Base-by-base conservation (phyloP, 495 filamentous ascomycete genomes). In the Physcia stellaris region DNA sequence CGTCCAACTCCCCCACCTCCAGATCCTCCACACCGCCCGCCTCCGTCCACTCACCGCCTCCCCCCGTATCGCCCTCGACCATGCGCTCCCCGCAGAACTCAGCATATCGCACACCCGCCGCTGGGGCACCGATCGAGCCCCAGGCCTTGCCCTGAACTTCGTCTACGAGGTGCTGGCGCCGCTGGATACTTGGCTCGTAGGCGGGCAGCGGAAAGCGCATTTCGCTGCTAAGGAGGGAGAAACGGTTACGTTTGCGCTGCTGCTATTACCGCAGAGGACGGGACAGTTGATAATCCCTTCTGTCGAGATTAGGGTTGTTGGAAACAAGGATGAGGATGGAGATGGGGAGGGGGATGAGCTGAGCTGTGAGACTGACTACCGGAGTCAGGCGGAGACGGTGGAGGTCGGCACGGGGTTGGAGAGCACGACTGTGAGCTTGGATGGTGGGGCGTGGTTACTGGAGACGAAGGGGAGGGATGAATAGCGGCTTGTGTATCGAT, bases 1-100 rank as follows among this genome's bases (percentile, higher is more conserved):
- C 3, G 85, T 96, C 15, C 82, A 93, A 31, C 71, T 96, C n/a
- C 92, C 90, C 0, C 70, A 80, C 5, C 67, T 94, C 18, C 74
- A 81, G 39, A 73, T 95, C 19, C 77, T 96, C 2, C 80, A 88
- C 57, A 92, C 80, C 1, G 82, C 79, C 13, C 58, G 44, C 40
- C 47, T 54, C 53, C 3, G 50, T 55, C 30, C 48, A 54, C 34
- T 50, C 47, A 33, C 54, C 47, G 21, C 45, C 43, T 15, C 46
- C 56, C 39, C 35, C 46, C 45, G 76, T 19, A 70, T 71, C 11
- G 66, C 66, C 10, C 66, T 76, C 12, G 84, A 83, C 36, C 73
- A 86, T 50, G 66, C 79, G 21, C 64, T 95, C 24, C 59, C 75
- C 0, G 80, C 81, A 1, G 75, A 79, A 27, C 61, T 95, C 2